phyloP scores from a whole-genome alignment of 2,329 filamentous ascomycete genomes.

The Arthroderma uncinatum region DNA sequence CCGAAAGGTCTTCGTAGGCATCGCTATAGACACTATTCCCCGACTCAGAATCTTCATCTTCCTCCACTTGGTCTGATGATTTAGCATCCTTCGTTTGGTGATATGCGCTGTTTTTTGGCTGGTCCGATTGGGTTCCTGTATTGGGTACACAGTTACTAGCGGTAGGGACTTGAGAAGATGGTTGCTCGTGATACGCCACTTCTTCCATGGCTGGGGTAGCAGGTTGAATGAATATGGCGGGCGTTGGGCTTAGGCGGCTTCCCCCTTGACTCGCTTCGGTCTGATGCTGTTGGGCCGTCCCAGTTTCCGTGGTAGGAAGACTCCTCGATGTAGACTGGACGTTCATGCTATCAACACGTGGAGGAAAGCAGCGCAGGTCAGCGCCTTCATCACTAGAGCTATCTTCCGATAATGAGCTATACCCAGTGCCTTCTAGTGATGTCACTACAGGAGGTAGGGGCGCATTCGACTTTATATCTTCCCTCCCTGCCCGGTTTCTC shows the following conservation, averaged over 20 bases:
- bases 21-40: constrained; percentile 40
- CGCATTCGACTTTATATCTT: constrained; percentile 39
- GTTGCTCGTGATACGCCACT: background rate
- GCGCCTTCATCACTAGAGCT: constrained; percentile 32
- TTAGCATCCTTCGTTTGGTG: background rate
- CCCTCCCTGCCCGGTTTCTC: constrained; percentile 15
- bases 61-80: background rate
- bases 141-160: no score
- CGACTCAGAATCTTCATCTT: constrained; percentile 30
- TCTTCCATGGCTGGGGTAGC: constrained; percentile 38
- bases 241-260: constrained; percentile 14
- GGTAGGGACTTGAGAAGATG: background rate
- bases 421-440: constrained; percentile 54
- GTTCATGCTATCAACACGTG: constrained; percentile 4
- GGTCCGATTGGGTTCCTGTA: no score
- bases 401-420: constrained; percentile 48
- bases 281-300: constrained; percentile 9
- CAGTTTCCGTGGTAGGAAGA: background rate
- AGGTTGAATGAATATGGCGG: constrained; percentile 37
- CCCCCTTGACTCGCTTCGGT: constrained; percentile 15
- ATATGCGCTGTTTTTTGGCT: background rate
- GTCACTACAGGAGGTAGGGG: constrained; percentile 62
- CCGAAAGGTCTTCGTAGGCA: constrained; percentile 30
- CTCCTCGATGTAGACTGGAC: background rate
- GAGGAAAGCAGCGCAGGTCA: constrained; percentile 6